A percentile compares a stretch with the other conserved stretches of the same genome.
phyloP scores from a whole-genome alignment of 805 yeast genomes.

The Cyberlindnera maritima region DNA sequence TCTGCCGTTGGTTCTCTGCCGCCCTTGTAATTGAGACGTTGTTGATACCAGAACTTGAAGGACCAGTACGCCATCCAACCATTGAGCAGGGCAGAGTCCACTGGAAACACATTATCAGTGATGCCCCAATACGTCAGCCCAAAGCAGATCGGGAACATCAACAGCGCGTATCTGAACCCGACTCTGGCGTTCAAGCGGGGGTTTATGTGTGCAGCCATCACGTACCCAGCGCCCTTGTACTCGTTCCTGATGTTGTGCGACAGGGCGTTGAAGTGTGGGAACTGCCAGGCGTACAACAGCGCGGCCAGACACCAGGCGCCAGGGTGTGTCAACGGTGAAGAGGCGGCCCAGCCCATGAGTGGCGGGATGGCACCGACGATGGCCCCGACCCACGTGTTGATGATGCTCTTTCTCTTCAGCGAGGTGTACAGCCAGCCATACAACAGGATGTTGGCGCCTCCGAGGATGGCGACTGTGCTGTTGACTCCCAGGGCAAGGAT shows the following conservation, averaged over 20 bases:
- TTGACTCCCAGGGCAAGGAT: constrained; percentile 80
- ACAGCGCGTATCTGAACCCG: constrained; percentile 81
- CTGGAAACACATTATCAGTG: constrained; percentile 75
- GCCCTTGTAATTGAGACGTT: constrained; percentile 51
- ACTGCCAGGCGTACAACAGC: constrained; percentile 94
- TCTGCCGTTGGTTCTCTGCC: constrained; percentile 45
- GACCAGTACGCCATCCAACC: constrained; percentile 85
- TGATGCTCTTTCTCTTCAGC: constrained; percentile 75
- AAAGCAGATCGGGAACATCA: constrained; percentile 91
- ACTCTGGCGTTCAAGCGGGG: constrained; percentile 93
- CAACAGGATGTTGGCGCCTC: constrained; percentile 71
- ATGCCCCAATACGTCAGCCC: constrained; percentile 76
- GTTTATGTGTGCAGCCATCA: constrained; percentile 94
- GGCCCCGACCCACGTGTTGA: constrained; percentile 98
- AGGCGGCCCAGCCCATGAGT: constrained; percentile 98
- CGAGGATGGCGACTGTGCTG: constrained; percentile 79
- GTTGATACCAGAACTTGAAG: constrained; percentile 83
- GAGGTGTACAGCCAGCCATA: constrained; percentile 93
- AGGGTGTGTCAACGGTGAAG: constrained; percentile 75
- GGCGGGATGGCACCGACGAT: constrained; percentile 99
- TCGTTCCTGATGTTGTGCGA: constrained; percentile 86
- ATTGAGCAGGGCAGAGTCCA: constrained; percentile 82
- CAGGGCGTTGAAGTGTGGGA: constrained; percentile 93
- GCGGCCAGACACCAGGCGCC: constrained; percentile 96
- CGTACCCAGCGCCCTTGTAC: constrained; percentile 90